Evolutionary conservation across 2,329 filamentous ascomycete genomes (phyloP).

Genomic region (Incumbomyces lentus): DNA sequence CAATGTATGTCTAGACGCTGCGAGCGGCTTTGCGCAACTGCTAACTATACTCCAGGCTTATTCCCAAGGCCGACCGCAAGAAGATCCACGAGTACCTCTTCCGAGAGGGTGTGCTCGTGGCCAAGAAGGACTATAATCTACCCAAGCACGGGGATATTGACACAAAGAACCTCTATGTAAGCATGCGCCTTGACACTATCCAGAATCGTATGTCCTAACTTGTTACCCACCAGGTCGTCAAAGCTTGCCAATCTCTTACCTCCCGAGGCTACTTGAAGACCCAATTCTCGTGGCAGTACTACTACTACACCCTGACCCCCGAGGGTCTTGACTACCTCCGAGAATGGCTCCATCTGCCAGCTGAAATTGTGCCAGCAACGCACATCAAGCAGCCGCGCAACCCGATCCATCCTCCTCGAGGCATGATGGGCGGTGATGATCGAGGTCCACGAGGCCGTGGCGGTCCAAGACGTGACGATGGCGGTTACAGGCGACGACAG

Average conservation of each 20-base stretch:
- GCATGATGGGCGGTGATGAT: constrained; percentile 88
- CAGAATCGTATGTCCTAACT: not conserved
- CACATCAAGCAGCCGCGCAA: constrained; percentile 99
- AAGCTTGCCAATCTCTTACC: constrained; percentile 96
- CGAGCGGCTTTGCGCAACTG: not conserved
- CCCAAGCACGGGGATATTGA: constrained; percentile 97
- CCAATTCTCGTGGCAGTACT: constrained; percentile 99
- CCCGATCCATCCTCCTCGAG: constrained; percentile 82
- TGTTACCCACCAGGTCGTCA: constrained; percentile 57
- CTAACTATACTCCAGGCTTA: constrained; percentile 59
- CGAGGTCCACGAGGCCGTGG: constrained; percentile 74
- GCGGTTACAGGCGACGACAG: constrained; percentile 86
- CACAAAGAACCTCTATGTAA: constrained; percentile 94
- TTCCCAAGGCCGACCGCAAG: constrained; percentile 99
- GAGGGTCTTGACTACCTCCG: constrained; percentile 99
- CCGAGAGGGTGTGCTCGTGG: constrained; percentile 83
- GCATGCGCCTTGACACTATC: constrained; percentile 18
- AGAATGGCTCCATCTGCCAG: constrained; percentile 99
- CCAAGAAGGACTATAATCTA: constrained; percentile 98
- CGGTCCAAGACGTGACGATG: constrained; percentile 49
- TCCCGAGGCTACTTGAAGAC: constrained; percentile 99
- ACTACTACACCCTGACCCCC: constrained; percentile 99
- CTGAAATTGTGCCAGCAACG: constrained; percentile 97
- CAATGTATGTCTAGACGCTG: constrained; percentile 27
- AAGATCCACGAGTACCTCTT: constrained; percentile 99